phyloP scores from a whole-genome alignment of 2,329 filamentous ascomycete species.

The Colletotrichum neosansevieriae region DNA sequence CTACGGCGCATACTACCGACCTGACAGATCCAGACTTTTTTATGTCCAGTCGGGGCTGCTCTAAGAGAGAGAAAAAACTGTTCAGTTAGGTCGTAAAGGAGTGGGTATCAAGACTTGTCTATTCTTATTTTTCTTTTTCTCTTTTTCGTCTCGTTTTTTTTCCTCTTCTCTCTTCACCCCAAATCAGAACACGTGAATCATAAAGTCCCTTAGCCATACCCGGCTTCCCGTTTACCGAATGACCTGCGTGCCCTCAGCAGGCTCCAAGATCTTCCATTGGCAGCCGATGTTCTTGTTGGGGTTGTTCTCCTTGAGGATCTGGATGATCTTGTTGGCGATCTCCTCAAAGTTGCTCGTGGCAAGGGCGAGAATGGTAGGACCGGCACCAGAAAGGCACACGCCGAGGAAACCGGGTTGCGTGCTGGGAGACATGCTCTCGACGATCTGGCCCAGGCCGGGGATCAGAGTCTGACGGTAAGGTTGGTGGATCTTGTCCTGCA shows the following conservation, averaged over 20 bases:
- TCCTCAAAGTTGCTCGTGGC: slow-evolving; percentile 90
- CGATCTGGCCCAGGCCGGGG: slow-evolving; percentile 89
- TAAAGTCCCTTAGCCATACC: neutral
- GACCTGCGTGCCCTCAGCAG: slow-evolving; percentile 77
- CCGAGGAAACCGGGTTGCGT: slow-evolving; percentile 90
- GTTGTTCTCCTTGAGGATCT: slow-evolving; percentile 73
- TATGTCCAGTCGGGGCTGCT: neutral
- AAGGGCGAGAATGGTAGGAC: slow-evolving; percentile 92
- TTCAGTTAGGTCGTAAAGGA: neutral
- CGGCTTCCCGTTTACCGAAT: slow-evolving; percentile 42
- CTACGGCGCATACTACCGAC: neutral
- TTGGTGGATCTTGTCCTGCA: slow-evolving; percentile 99
- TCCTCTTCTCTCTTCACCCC: too few relatives aligned
- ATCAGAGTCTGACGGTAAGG: slow-evolving; percentile 94
- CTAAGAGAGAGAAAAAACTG: neutral
- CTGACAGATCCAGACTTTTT: neutral
- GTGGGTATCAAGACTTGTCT: slow-evolving; percentile 30
- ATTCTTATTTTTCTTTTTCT: slow-evolving; percentile 2
- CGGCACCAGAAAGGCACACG: slow-evolving; percentile 94
- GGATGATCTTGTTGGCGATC: slow-evolving; percentile 85
- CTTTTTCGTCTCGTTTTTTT: neutral
- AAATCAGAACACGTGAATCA: too few relatives aligned
- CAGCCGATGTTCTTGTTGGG: slow-evolving; percentile 77
- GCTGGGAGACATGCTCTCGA: slow-evolving; percentile 89
- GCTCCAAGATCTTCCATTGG: slow-evolving; percentile 88